Evolutionary conservation across 805 yeast genomes (phyloP).

Genomic region (Barnettozyma botsteinii): DNA sequence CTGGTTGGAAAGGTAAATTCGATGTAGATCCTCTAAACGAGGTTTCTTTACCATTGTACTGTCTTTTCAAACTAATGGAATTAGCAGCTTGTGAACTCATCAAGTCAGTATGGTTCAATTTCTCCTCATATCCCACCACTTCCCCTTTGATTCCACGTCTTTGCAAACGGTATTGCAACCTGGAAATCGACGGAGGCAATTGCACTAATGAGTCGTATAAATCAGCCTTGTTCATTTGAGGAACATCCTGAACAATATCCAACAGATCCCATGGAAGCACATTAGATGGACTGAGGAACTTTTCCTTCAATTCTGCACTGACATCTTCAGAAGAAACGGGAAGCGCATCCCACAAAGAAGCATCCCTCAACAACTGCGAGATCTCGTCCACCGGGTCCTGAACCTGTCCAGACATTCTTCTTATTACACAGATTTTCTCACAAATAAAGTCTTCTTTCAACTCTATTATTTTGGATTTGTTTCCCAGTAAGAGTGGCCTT

Average conservation of each 20-base stretch:
- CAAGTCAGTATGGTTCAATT: constrained; percentile 42
- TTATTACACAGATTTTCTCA: too few species aligned
- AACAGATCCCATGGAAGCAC: constrained; percentile 65
- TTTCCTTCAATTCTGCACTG: constrained; percentile 26
- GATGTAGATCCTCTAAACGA: constrained; percentile 64
- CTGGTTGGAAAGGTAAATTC: constrained; percentile 88
- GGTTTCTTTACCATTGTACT: constrained; percentile 55
- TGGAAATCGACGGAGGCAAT: constrained; percentile 54
- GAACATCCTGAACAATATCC: constrained; percentile 58
- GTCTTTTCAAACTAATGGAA: constrained; percentile 68
- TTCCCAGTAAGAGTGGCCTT: not conserved
- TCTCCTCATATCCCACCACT: constrained; percentile 60
- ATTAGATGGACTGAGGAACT: constrained; percentile 57
- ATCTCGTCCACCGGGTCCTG: constrained; percentile 3
- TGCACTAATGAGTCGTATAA: constrained; percentile 35
- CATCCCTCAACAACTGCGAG: constrained; percentile 2
- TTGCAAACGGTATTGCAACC: constrained; percentile 62
- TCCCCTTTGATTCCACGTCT: constrained; percentile 72
- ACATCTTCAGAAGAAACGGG: not conserved
- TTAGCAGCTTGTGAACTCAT: constrained; percentile 52
- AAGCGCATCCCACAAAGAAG: constrained; percentile 1
- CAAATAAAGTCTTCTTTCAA: too few species aligned
- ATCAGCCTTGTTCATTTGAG: constrained; percentile 29
- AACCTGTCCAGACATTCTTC: not conserved
- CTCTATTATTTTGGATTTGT: not conserved